A percentile compares a stretch with the other conserved stretches of the same genome.
Evolutionary conservation across 495 filamentous ascomycete species (phyloP).

Genomic region (Penicillium soppii): DNA sequence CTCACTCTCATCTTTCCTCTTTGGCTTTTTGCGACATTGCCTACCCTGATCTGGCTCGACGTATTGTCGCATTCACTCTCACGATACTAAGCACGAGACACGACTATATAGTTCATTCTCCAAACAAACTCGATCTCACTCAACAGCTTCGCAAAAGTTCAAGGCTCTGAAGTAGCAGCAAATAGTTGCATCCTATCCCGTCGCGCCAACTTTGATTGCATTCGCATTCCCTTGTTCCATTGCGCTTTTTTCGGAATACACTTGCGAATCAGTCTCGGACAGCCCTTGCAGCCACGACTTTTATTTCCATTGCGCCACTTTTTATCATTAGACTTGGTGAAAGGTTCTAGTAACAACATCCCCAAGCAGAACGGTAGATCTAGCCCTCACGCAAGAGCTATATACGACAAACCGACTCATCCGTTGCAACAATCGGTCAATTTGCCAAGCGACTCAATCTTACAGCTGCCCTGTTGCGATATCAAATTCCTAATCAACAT

Average conservation of each 20-base stretch:
- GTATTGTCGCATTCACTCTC: neutral
- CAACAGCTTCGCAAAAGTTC: constrained; percentile 6
- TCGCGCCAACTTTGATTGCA: constrained; percentile 8
- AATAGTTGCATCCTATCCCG: constrained; percentile 13
- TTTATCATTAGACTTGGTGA: neutral
- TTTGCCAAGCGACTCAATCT: constrained; percentile 6
- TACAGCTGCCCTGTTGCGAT: constrained; percentile 10
- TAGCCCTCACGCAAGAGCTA: constrained; percentile 4
- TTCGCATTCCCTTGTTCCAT: neutral
- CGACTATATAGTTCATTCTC: constrained; percentile 14
- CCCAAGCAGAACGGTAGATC: constrained; percentile 1
- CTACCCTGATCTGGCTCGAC: neutral
- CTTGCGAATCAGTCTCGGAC: neutral
- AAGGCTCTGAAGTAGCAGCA: constrained; percentile 17
- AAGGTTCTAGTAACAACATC: neutral
- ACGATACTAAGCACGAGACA: neutral
- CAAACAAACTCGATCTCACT: constrained; percentile 14
- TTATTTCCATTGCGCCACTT: constrained; percentile 10
- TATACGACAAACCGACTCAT: neutral
- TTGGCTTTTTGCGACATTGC: neutral
- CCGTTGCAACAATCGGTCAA: constrained; percentile 6
- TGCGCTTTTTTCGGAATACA: constrained; percentile 1
- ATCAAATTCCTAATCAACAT: constrained; percentile 6
- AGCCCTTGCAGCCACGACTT: constrained; percentile 12
- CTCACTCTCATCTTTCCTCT: neutral